Evolutionary conservation across 164 flowering plant genomes (phyloP), one percentile per base, ranked within the genome.

Genomic region (Vitis rotundifolia): DNA sequence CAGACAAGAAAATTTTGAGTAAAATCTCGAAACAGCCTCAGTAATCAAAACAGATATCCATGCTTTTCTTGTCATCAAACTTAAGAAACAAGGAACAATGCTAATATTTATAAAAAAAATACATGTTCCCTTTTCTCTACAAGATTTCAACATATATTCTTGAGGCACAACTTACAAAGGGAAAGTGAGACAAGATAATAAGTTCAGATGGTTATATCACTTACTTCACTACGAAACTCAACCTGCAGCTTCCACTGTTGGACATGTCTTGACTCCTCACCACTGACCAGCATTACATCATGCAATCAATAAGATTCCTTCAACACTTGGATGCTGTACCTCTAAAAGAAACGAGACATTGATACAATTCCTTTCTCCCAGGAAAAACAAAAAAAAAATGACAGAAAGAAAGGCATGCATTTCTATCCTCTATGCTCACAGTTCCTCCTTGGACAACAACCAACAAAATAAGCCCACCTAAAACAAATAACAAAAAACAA

Each of bases 211-310:
- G 3, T 57, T 58, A 10, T 44, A 58, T 68, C 63, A 68, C 70
- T 68, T 68, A 68, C 70, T 68, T 68, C 63, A 59, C 55, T 63
- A 73, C 37, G 11, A 74, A 56, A 16, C 16, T 64, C 61, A 73
- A 11, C 49, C 58, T 62, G 65, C 63, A 57, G 64, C 77, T 57
- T 22, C 55, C 73, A 59, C 13, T 51, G 64, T 64, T 69, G 77
- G 63, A n/a, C 63, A 63, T 73, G 66, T 51, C 64, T 63, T 69
- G 53, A 22, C 26, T 22, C 26, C 26, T 22, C 26, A 22, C 47
- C 73, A 52, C 63, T 9, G 48, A n/a, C 31, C 67, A 51, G 63
- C 56, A 55, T 51, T 22, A 67, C 61, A 55, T 31, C 75, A 73
- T 16, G 56, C 63, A 63, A 63, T 47, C 44, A 16, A 65, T 52